These are phyloP conservation scores for Tulasnella sp. DNA, from an alignment of 768 basidiomycete species.

Conservation along the genomic window DNA sequence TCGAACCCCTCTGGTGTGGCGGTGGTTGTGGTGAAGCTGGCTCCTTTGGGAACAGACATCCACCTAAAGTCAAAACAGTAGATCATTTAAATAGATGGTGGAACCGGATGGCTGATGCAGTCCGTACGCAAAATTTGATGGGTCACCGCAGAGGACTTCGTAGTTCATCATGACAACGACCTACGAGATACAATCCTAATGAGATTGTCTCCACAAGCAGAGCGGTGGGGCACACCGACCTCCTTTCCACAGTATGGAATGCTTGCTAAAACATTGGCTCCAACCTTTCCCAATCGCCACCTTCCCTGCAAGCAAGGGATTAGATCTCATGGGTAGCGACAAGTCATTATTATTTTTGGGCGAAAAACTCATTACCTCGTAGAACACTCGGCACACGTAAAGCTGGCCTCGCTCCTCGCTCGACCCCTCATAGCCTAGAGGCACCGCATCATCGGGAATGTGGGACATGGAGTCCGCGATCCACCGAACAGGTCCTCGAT, in stretches of 20 bases:
- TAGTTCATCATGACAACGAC: not conserved
- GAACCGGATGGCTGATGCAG: too few relatives aligned
- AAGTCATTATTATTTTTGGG: not conserved
- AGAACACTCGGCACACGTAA: not conserved
- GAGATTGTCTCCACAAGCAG: too few relatives aligned
- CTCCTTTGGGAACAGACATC: not conserved
- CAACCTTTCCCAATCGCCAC: not conserved
- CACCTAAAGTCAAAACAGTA: not conserved
- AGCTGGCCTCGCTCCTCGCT: not conserved
- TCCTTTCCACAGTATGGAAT: not conserved
- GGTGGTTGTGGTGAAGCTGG: not conserved
- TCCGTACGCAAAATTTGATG: conserved; percentile 10
- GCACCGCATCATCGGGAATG: not conserved
- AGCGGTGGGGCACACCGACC: too few relatives aligned
- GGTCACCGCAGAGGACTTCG: conserved; percentile 7
- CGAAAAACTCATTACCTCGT: not conserved
- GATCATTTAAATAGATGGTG: not conserved
- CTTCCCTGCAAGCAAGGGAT: not conserved
- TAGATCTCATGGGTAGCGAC: too few relatives aligned
- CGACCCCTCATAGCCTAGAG: conserved; percentile 4
- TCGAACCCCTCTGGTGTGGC: conserved; percentile 1
- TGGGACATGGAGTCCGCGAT: not conserved
- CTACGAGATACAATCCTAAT: too few relatives aligned
- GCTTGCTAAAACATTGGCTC: not conserved
- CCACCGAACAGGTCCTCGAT: conserved; percentile 5